phyloP scores from a whole-genome alignment of 2,329 filamentous ascomycete genomes.

The Claviceps pazoutovae region DNA sequence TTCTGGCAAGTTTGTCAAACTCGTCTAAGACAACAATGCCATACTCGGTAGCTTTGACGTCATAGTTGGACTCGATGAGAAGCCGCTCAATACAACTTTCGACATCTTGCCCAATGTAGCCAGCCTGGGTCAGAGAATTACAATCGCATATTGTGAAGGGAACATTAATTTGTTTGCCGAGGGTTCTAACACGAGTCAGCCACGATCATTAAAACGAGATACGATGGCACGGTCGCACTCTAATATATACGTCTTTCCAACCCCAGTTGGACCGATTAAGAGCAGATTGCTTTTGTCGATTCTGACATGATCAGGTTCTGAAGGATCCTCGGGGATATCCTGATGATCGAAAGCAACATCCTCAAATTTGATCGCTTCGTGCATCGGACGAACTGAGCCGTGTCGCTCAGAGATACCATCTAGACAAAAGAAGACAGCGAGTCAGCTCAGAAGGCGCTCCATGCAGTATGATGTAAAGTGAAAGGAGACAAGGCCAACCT shows the following conservation, averaged over 20 bases:
- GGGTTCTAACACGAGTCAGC: constrained; percentile 45
- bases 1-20: constrained; percentile 90
- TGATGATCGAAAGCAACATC: constrained; percentile 26
- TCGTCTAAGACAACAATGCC: constrained; percentile 95
- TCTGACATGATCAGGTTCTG: constrained; percentile 40
- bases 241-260: constrained; percentile 91
- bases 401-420: constrained; percentile 42
- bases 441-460: constrained; percentile 8
- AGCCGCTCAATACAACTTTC: constrained; percentile 87
- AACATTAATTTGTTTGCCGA: constrained; percentile 85
- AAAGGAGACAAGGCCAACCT: constrained; percentile 35
- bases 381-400: constrained; percentile 30
- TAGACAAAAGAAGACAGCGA: constrained; percentile 24
- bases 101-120: constrained; percentile 97
- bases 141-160: constrained; percentile 94
- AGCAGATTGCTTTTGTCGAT: constrained; percentile 95
- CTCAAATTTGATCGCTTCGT: constrained; percentile 20
- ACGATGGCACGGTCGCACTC: constrained; percentile 32
- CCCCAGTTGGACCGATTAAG: constrained; percentile 80
- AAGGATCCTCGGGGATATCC: constrained; percentile 34
- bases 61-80: constrained; percentile 80
- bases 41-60: constrained; percentile 68
- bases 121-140: constrained; percentile 88
- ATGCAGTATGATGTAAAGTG: neutral
- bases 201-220: neutral